These are phyloP conservation scores for Vigna nakashimae DNA, from an alignment of 306 rosid species.

Conservation along the genomic window DNA sequence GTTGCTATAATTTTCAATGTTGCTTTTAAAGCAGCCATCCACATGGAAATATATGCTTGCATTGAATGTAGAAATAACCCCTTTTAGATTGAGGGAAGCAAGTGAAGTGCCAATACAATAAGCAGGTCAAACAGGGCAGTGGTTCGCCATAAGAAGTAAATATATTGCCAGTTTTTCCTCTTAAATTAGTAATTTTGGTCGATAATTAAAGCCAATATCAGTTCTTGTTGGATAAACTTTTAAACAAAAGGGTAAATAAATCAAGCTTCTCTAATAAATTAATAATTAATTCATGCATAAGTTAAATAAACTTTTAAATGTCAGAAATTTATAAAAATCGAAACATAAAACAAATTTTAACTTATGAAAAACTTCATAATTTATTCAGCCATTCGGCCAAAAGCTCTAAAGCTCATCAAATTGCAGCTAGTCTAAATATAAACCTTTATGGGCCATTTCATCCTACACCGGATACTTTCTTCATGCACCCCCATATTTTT, in stretches of 20 bases:
- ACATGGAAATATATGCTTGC: background rate
- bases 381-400: background rate
- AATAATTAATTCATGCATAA: too few relatives aligned
- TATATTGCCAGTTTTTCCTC: background rate
- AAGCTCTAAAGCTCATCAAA: slow-evolving; percentile 24
- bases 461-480: too few relatives aligned
- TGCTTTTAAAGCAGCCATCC: slow-evolving; percentile 19
- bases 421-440: slow-evolving; percentile 1
- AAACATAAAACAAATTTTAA: too few relatives aligned
- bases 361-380: too few relatives aligned
- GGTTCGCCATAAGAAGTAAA: slow-evolving; percentile 19
- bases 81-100: slow-evolving; percentile 1
- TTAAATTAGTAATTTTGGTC: slow-evolving; percentile 20
- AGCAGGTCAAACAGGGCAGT: background rate
- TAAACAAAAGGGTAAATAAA: too few relatives aligned
- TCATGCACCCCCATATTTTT: too few relatives aligned
- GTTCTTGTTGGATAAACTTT: background rate
- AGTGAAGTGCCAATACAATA: background rate
- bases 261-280: too few relatives aligned
- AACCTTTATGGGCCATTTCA: background rate
- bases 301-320: too few relatives aligned
- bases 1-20: background rate
- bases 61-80: slow-evolving; percentile 24
- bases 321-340: background rate
- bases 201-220: background rate